Evolutionary conservation across 2,329 filamentous ascomycete species (phyloP).

Genomic region (Colletotrichum liriopes): DNA sequence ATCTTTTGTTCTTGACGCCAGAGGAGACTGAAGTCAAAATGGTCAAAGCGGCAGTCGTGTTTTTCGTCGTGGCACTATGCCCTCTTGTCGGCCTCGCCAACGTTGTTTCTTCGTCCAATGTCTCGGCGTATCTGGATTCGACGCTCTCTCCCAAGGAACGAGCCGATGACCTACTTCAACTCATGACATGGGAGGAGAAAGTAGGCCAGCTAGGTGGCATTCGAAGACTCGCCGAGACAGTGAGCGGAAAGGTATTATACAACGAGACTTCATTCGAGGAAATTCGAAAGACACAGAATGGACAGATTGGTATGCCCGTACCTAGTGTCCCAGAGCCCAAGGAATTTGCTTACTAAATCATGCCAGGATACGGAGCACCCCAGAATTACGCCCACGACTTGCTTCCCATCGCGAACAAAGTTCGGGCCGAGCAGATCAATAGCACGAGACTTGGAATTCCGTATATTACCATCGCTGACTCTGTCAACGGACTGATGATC

Average conservation of each 20-base stretch:
- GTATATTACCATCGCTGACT: slow-evolving; percentile 49
- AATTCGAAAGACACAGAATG: slow-evolving; percentile 32
- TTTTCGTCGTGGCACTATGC: not conserved
- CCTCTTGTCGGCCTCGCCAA: not conserved
- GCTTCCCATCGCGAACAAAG: slow-evolving; percentile 47
- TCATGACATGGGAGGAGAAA: slow-evolving; percentile 41
- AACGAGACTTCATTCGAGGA: slow-evolving; percentile 36
- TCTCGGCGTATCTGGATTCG: slow-evolving; percentile 1
- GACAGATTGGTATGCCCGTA: slow-evolving; percentile 27
- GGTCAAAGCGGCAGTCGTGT: not conserved
- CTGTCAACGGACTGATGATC: slow-evolving; percentile 50
- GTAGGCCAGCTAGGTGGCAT: slow-evolving; percentile 36
- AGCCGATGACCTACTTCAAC: slow-evolving; percentile 31
- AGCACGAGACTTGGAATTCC: slow-evolving; percentile 45
- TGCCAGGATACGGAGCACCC: slow-evolving; percentile 48
- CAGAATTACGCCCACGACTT: slow-evolving; percentile 50
- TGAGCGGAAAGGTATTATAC: slow-evolving; percentile 8
- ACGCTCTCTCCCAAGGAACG: slow-evolving; percentile 24
- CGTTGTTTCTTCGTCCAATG: not conserved
- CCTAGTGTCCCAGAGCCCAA: too few species aligned
- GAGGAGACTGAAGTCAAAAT: not conserved
- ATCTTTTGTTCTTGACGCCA: not conserved
- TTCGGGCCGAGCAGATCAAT: slow-evolving; percentile 46
- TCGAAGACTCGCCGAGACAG: slow-evolving; percentile 28
- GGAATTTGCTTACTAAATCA: not conserved